Percentiles rank a stretch among this genome's conserved stretches.
These are phyloP conservation scores for Talaromyces sp. DNA, from an alignment of 2,329 filamentous ascomycete species.

Conservation along the genomic window DNA sequence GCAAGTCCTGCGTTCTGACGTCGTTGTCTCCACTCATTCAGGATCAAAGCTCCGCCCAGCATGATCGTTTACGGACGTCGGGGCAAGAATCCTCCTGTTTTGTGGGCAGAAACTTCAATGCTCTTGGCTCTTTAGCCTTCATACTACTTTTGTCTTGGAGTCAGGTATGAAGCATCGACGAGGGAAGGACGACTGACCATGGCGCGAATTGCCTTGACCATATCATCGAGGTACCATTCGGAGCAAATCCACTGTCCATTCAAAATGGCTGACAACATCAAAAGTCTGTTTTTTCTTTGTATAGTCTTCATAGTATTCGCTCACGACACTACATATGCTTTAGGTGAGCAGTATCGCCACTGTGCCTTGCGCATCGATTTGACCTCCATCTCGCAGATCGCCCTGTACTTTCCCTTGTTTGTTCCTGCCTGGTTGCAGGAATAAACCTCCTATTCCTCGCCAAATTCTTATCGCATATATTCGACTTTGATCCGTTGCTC, in stretches of 20 bases:
- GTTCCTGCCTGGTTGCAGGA: constrained; percentile 38
- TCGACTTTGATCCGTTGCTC: constrained; percentile 10
- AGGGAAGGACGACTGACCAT: background rate
- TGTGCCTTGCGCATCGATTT: background rate
- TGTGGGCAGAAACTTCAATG: background rate
- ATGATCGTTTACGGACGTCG: background rate
- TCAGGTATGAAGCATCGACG: background rate
- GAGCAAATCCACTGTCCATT: background rate
- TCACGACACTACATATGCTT: constrained; percentile 20
- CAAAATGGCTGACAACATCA: background rate
- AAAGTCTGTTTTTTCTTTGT: background rate
- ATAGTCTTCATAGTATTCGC: background rate
- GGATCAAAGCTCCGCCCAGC: background rate
- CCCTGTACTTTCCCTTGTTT: constrained; percentile 39
- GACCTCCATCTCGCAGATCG: constrained; percentile 31
- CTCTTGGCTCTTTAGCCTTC: background rate
- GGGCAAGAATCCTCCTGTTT: background rate
- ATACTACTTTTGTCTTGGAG: background rate
- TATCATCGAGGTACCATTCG: constrained; percentile 20
- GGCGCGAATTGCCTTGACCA: background rate
- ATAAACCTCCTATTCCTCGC: constrained; percentile 32
- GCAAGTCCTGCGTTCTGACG: background rate
- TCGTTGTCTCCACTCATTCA: background rate
- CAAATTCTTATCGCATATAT: constrained; percentile 25
- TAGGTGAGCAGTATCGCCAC: constrained; percentile 25